Percentiles rank a stretch among this genome's conserved stretches.
Conservation (phyloP, 352 stramenopile species). For the Phytophthora quininea region DNA sequence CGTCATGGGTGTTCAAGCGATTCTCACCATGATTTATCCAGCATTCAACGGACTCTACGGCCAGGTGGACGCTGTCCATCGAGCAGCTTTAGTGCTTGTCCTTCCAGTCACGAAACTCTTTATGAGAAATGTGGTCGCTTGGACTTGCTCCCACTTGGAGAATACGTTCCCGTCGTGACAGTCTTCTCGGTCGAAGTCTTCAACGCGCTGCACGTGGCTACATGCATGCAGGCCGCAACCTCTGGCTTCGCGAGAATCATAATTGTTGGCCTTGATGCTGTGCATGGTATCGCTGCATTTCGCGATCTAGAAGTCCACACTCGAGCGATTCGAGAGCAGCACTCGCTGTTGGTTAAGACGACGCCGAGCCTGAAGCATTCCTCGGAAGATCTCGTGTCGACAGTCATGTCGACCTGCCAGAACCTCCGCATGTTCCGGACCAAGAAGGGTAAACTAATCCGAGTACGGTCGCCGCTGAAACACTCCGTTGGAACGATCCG, state of each 20-base stretch:
- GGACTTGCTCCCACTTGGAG: slow-evolving; percentile 17
- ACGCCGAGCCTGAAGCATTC: background rate
- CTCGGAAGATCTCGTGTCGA: slow-evolving; percentile 1
- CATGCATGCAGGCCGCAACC: slow-evolving; percentile 34
- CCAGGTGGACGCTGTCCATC: background rate
- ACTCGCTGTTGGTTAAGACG: background rate
- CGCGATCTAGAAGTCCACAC: slow-evolving; percentile 7
- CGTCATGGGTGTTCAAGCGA: slow-evolving; percentile 13
- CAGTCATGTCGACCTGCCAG: slow-evolving; percentile 4
- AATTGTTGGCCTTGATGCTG: slow-evolving; percentile 26
- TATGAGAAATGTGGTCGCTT: slow-evolving; percentile 34
- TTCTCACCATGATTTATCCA: slow-evolving; percentile 26
- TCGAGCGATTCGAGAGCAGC: slow-evolving; percentile 5
- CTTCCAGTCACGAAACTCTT: slow-evolving; percentile 25
- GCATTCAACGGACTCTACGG: slow-evolving; percentile 21
- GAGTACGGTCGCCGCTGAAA: slow-evolving; percentile 13
- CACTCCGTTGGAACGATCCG: background rate
- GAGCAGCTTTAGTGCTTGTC: slow-evolving; percentile 15
- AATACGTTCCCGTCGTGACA: slow-evolving; percentile 30
- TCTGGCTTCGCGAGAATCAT: slow-evolving; percentile 19
- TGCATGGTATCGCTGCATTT: slow-evolving; percentile 15
- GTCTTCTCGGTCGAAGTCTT: slow-evolving; percentile 47
- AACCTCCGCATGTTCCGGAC: slow-evolving; percentile 11
- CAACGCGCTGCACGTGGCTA: slow-evolving; percentile 34
- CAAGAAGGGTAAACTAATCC: slow-evolving; percentile 10